Conservation (phyloP, 2,329 filamentous ascomycete genomes). For the Acrocalymma vagum region DNA sequence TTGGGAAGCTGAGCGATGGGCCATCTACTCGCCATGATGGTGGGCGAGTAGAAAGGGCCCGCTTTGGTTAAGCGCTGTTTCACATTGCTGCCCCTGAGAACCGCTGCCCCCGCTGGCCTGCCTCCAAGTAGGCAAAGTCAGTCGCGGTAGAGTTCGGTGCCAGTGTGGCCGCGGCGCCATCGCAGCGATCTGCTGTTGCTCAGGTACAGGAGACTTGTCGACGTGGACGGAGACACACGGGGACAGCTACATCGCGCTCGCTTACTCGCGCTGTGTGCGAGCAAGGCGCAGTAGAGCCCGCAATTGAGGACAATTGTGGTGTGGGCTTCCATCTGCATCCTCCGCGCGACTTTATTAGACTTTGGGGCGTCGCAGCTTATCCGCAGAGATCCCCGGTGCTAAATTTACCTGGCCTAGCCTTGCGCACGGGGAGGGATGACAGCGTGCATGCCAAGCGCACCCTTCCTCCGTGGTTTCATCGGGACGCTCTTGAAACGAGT, state of each 20-base stretch:
- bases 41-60: conserved; percentile 38
- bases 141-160: too few species aligned
- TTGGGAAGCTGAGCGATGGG: too few species aligned
- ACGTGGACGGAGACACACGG: too few species aligned
- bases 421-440: conserved; percentile 40
- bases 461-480: conserved; percentile 45
- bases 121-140: conserved; percentile 20
- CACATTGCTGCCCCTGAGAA: conserved; percentile 32
- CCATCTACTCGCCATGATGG: conserved; percentile 34
- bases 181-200: conserved; percentile 32
- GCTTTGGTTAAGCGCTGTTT: conserved; percentile 36
- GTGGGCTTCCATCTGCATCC: conserved; percentile 5
- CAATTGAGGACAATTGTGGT: neutral
- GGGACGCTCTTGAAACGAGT: conserved; percentile 42
- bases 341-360: too few species aligned
- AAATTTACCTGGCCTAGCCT: conserved; percentile 41
- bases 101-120: conserved; percentile 29
- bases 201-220: conserved; percentile 29
- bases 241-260: conserved; percentile 5
- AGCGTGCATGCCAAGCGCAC: conserved; percentile 45
- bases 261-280: neutral
- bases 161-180: conserved; percentile 37
- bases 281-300: too few species aligned
- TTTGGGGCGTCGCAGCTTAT: conserved; percentile 23
- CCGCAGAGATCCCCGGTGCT: conserved; percentile 31